These are phyloP conservation scores for Aegilops speltoides DNA, from an alignment of 176 grass and related monocot species.

Conservation along the genomic window DNA sequence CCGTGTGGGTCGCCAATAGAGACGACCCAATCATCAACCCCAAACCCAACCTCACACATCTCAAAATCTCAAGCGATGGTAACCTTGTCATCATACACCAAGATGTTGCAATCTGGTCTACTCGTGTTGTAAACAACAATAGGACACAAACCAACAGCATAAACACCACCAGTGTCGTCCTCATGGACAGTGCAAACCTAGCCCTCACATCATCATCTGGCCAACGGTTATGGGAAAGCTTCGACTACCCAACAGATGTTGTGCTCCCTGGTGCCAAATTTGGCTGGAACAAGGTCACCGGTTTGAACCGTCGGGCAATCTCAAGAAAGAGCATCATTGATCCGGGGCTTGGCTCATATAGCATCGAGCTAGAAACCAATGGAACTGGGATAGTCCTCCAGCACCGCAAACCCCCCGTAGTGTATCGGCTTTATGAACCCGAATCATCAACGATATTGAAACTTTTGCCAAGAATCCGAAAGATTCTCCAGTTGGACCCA, in stretches of 20 bases:
- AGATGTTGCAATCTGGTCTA: conserved; percentile 16
- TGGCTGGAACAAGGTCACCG: conserved; percentile 39
- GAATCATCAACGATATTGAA: neutral
- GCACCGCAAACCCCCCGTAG: neutral
- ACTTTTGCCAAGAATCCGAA: conserved; percentile 24
- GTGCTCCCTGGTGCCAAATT: conserved; percentile 35
- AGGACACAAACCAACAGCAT: neutral
- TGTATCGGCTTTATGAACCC: neutral
- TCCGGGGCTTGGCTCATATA: conserved; percentile 32
- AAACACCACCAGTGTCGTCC: neutral
- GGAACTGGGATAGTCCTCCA: neutral
- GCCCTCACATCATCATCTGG: neutral
- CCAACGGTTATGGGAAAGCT: conserved; percentile 48
- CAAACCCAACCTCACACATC: neutral
- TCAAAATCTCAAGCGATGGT: conserved; percentile 30
- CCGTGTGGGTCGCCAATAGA: neutral
- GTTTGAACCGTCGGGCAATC: conserved; percentile 20
- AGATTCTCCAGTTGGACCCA: neutral
- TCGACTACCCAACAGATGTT: conserved; percentile 42
- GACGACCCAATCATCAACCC: neutral
- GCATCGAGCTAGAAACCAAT: conserved; percentile 17
- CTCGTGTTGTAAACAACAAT: neutral
- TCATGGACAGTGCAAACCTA: conserved; percentile 37
- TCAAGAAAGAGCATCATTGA: conserved; percentile 34
- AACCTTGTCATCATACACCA: conserved; percentile 36